Conservation (phyloP, 345 rosid species). For the Bruguiera gymnorhiza region DNA sequence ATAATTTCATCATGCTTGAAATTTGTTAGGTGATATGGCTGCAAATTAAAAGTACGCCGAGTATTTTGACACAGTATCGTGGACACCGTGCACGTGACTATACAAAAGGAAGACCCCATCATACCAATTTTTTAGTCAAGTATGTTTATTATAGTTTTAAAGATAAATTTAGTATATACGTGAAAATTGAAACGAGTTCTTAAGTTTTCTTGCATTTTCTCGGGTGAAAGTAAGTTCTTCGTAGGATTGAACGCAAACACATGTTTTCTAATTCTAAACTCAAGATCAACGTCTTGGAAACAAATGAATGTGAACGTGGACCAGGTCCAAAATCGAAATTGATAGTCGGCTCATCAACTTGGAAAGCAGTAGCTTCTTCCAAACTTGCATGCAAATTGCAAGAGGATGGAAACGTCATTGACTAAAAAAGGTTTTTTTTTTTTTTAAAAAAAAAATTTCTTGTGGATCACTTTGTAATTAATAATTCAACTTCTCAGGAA, state of each 20-base stretch:
- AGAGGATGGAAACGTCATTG: background rate
- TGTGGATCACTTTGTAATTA: too few relatives aligned
- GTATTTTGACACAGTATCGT: too few relatives aligned
- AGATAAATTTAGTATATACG: background rate
- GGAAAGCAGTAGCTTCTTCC: constrained; percentile 11
- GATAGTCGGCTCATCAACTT: constrained; percentile 32
- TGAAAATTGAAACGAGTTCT: background rate
- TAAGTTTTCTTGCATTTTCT: background rate
- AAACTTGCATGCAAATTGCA: background rate
- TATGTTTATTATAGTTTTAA: too few relatives aligned
- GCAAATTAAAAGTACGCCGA: too few relatives aligned
- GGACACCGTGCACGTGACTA: too few relatives aligned
- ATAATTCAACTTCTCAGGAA: too few relatives aligned
- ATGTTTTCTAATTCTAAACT: background rate
- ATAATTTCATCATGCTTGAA: background rate
- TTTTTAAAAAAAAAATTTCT: too few relatives aligned
- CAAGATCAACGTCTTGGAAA: background rate
- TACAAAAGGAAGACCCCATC: too few relatives aligned
- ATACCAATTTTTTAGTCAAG: too few relatives aligned
- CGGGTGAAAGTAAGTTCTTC: background rate
- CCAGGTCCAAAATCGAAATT: constrained; percentile 21
- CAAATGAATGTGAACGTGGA: background rate
- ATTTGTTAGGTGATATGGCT: background rate
- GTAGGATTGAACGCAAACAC: background rate
- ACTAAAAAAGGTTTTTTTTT: background rate